Evolutionary conservation across 148 eudicot genomes (phyloP), one percentile per base, ranked within the genome.

Genomic region (Tetragonia tetragonoides): DNA sequence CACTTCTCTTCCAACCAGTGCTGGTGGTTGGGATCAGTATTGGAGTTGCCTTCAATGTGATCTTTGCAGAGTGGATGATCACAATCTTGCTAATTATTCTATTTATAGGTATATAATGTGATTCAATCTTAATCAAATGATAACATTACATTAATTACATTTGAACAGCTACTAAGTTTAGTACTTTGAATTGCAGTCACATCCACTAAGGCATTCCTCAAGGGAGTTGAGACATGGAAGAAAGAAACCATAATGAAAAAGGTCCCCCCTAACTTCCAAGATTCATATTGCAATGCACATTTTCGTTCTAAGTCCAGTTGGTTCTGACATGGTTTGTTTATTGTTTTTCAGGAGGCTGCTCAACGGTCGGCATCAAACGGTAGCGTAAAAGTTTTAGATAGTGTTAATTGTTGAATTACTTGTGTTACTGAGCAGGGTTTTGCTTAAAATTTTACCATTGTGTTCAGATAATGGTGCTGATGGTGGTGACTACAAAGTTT

Each of bases 161-260:
- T 64, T 62, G 56, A 70, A 73, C 37, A 66, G 51, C 20, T 68
- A 12, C 62, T 66, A 20, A 75, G 6, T 70, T 14, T 46, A 44
- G 10, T 20, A 34, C 47, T 57, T 16, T 73, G 68, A 78, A 72
- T 60, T 82, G 79, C 81, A 90, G 92, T 81, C 42, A 84, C 92
- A 21, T 84, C 94, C 16, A 86, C 86, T 0, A 90, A 86, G 86
- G 86, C 94, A 18, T 85, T 84, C 77, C 85, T 88, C 41, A 90
- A 83, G 84, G 92, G 94, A 51, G 82, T 90, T 34, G 92, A 90
- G 18, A 82, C 89, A 28, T 90, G 94, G 94, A 90, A 90, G 81
- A 87, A 86, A 76, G 94, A 90, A 85, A 85, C 91, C 17, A 79
- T 88, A n/a, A 76, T 86, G 75, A 88, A 87, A 63, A 88, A 84